Percentiles rank a stretch among this genome's conserved stretches.
Evolutionary conservation across 441 rosid genomes (phyloP).

Genomic region (Aleurites moluccanus): DNA sequence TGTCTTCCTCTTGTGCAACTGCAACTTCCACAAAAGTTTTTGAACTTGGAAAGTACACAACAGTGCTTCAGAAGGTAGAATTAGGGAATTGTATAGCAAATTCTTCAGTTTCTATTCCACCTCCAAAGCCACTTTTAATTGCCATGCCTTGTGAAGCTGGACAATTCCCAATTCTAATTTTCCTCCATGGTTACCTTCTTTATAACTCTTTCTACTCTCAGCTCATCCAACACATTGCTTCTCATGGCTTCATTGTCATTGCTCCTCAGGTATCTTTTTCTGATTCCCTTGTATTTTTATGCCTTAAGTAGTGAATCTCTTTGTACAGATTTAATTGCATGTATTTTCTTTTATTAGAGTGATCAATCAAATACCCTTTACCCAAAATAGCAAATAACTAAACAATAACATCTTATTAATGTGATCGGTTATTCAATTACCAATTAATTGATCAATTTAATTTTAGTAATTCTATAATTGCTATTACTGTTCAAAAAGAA

Average conservation of each 20-base stretch:
- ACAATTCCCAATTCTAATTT: constrained; percentile 61
- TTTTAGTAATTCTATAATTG: not conserved
- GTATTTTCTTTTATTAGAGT: too few relatives aligned
- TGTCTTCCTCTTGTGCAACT: constrained; percentile 15
- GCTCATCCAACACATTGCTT: constrained; percentile 77
- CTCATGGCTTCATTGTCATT: constrained; percentile 84
- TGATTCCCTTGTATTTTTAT: not conserved
- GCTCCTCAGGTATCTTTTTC: constrained; percentile 66
- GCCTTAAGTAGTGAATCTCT: not conserved
- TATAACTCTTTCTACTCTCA: constrained; percentile 76
- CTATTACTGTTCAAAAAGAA: not conserved
- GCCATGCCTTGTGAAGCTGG: constrained; percentile 58
- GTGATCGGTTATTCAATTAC: too few relatives aligned
- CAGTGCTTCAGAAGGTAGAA: constrained; percentile 40
- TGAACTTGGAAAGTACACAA: constrained; percentile 48
- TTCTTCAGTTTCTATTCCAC: constrained; percentile 30
- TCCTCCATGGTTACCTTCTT: constrained; percentile 83
- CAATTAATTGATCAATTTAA: too few relatives aligned
- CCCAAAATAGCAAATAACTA: not conserved
- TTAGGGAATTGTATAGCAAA: constrained; percentile 23
- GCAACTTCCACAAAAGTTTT: constrained; percentile 42
- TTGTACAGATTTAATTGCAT: not conserved
- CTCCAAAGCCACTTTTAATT: constrained; percentile 74
- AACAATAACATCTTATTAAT: not conserved
- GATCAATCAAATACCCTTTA: not conserved